Evolutionary conservation across 371 early-diverging fungal species (phyloP), one percentile per base, ranked within the genome.

Genomic region (Lichtheimia ramosa): DNA sequence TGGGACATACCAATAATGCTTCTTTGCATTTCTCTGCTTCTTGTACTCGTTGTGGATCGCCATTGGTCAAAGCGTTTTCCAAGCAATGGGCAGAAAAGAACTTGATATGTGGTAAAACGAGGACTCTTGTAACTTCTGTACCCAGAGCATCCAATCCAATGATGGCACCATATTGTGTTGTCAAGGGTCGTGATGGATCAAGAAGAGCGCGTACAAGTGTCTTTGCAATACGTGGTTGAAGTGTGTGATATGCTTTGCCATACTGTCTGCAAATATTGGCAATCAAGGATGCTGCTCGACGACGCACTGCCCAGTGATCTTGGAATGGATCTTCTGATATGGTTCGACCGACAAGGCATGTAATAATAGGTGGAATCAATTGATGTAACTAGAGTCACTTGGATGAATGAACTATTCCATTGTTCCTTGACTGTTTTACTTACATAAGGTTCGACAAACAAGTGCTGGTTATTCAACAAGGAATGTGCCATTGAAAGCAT

Each of bases 361-460:
- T 95, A 43, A 99, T 74, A 39, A 99, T 84, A 23, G 93, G 85
- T 12, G 99, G 99, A 55, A 99, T 89, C 42, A 99, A 79, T 85
- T 99, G 98, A 75, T 99, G 99, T 25, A 98, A 84, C 92, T 92
- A 69, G 23, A 8, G 34, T 2, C 43, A 58, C n/a, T 13, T 16
- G 27, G 14, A 56, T 59, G 21, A 48, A 2, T 1, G 3, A 5
- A 34, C 15, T 16, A 24, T 23, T 16, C 39, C 5, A 40, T 34
- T 27, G 27, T 51, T 40, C 18, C 13, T 28, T 10, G 56, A 2
- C 23, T 5, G 25, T 21, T 10, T 7, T 1, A 61, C 88, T 64
- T 85, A 96, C 92, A 73, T 99, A 98, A 24, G 99, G 99, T 72
- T 99, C 99, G 6, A 98, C 83, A 83, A 95, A 97, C 8, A 99